Evolutionary conservation across 2,329 filamentous ascomycete genomes (phyloP), one percentile per base, ranked within the genome.

Genomic region (Clonostachys rhizophaga): DNA sequence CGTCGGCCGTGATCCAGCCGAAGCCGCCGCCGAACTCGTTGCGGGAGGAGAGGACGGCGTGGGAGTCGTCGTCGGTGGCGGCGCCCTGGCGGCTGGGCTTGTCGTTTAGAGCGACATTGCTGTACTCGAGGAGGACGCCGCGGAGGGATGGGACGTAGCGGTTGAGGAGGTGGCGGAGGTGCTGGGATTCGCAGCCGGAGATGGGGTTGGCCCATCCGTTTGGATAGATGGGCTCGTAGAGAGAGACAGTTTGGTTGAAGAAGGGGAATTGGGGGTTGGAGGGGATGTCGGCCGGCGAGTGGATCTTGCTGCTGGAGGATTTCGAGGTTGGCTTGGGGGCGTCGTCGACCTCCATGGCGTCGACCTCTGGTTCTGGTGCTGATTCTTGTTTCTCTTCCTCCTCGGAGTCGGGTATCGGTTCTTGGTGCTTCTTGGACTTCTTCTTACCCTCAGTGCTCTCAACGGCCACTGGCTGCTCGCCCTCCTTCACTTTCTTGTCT

Each of bases 21-120:
- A 88, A 96, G 18, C 85, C 86, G 20, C 90, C 89, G 8, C 87
- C 89, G 61, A 91, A 95, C 67, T 97, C 94, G 67, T 89, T 84
- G 39, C 88, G 70, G 6, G 79, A 79, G 43, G 75, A 61, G 50
- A 75, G 62, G 13, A 71, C 63, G 20, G 76, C 68, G 0, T 70
- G 66, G 18, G 71, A 71, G 35, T 73, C 60, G 49, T 82, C 74
- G 14, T 74, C 71, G 6, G 69, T 62, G 2, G 75, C 74, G 18
- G 70, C 69, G 36, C 70, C 68, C 9, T 62, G 59, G 40, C 74
- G 71, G 35, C 76, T 78, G 1, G 85, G 78, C 5, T 68, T 62
- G 50, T 85, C 79, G 2, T 82, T 81, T 6, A 94, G 67, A 37
- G 81, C 72, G 5, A 87, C 78, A 54, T 91, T 86, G 54, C 72